Evolutionary conservation across 345 rosid species (phyloP), one percentile per base, ranked within the genome.

Genomic region (Citrus trifoliata): DNA sequence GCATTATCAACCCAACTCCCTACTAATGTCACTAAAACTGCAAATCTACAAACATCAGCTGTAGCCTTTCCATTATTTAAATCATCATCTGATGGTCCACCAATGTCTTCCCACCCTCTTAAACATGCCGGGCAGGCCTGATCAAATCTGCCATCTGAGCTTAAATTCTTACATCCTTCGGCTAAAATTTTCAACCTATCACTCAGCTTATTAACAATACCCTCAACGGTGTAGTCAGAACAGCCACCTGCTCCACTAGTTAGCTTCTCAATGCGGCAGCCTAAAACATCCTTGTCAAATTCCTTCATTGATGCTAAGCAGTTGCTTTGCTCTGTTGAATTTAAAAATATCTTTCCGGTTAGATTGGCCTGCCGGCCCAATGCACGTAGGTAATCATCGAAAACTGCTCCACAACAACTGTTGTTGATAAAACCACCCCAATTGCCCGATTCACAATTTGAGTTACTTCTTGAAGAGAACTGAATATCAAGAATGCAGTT

Each of bases 161-260:
- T 81, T 61, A 76, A 77, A 58, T 55, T 33, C 22, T 61, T 70
- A 70, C 94, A 88, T 27, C 60, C 82, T 65, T 83, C 78, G 33
- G 38, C 71, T 51, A 88, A 78, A 38, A n/a, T 75, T 38, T 42
- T 76, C 72, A 85, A 56, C 40, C 71, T 69, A 10, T 74, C 24
- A 13, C 86, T 86, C 3, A 85, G 80, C 76, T 78, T 85, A 19
- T 21, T 64, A 21, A 30, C 62, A 64, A 85, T 85, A 77, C 88
- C 89, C 0, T 1, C 40, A 71, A 75, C 76, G 3, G 79, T 76
- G 66, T 84, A 88, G 70, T 84, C 74, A 5, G 90, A 87, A 84
- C 92, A 90, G 60, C 81, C 82, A 8, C 83, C 63, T 0, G 33
- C 35, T 82, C 89, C 92, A 40, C 87, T 77, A 14, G 84, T 88